These are phyloP conservation scores for Nelumbo lutea DNA, from an alignment of 164 flowering plant genomes.

Conservation along the genomic window DNA sequence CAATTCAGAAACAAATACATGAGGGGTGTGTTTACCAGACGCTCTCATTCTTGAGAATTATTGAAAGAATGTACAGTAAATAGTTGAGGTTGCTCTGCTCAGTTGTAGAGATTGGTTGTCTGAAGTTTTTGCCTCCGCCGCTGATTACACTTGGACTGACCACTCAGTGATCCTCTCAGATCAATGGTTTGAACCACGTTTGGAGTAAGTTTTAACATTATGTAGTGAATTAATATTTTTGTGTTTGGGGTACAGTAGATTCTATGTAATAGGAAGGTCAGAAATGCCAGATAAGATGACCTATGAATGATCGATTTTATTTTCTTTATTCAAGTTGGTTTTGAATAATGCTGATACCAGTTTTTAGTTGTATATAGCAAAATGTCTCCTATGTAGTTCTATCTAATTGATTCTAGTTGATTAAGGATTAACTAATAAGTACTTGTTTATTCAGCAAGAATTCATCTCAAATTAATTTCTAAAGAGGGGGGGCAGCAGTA, in stretches of 20 bases:
- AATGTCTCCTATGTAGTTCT: no score
- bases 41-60: not conserved
- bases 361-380: no score
- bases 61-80: constrained; percentile 5
- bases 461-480: no score
- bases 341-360: no score
- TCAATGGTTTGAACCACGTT: constrained; percentile 2
- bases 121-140: constrained; percentile 2
- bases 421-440: no score
- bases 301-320: no score
- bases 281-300: not conserved
- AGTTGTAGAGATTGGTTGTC: not conserved
- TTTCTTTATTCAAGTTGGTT: no score
- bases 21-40: constrained; percentile 11
- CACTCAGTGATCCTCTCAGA: not conserved
- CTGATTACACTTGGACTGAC: constrained; percentile 2
- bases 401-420: no score
- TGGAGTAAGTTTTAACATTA: not conserved
- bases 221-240: no score
- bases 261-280: not conserved
- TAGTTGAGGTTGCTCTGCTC: constrained; percentile 5
- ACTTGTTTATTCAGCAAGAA: no score
- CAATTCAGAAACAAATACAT: constrained; percentile 83
- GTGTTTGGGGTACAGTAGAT: no score
- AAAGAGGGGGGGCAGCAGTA: no score